Evolutionary conservation across 306 rosid species (phyloP).

Genomic region (Prinsepia uniflora): DNA sequence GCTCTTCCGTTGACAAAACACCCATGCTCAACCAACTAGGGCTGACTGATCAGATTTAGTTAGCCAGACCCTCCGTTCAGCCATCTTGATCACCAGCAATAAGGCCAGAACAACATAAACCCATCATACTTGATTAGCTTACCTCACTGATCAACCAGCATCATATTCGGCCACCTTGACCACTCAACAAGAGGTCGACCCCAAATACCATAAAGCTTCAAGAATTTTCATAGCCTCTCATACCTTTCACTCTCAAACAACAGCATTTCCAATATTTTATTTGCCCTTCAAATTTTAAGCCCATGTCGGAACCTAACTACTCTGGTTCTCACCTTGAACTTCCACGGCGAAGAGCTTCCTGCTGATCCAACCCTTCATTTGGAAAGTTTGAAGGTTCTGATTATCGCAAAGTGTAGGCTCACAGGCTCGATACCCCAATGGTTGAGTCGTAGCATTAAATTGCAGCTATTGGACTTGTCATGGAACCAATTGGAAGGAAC

Average conservation of each 20-base stretch:
- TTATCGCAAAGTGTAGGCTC: constrained; percentile 44
- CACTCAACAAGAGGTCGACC: too few species aligned
- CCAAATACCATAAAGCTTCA: constrained; percentile 40
- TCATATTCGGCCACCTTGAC: too few species aligned
- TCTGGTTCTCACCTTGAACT: constrained; percentile 44
- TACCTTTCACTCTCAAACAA: constrained; percentile 40
- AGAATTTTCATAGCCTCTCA: constrained; percentile 30
- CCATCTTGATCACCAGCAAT: too few species aligned
- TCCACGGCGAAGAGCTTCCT: constrained; percentile 41
- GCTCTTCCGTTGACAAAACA: too few species aligned
- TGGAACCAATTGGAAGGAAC: constrained; percentile 46
- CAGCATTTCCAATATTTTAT: constrained; percentile 26
- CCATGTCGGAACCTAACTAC: constrained; percentile 41
- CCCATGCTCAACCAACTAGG: too few species aligned
- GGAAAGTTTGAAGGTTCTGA: constrained; percentile 33
- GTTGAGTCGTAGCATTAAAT: constrained; percentile 32
- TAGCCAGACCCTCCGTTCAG: too few species aligned
- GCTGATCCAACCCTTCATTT: constrained; percentile 26
- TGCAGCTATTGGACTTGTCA: constrained; percentile 47
- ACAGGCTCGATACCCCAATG: constrained; percentile 46
- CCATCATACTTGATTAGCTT: too few species aligned
- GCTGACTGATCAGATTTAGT: too few species aligned
- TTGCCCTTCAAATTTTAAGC: constrained; percentile 33
- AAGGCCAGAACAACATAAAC: too few species aligned
- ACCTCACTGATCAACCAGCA: too few species aligned